These are phyloP conservation scores for Solanum pimpinellifolium DNA, from an alignment of 257 asterid species.

Conservation along the genomic window DNA sequence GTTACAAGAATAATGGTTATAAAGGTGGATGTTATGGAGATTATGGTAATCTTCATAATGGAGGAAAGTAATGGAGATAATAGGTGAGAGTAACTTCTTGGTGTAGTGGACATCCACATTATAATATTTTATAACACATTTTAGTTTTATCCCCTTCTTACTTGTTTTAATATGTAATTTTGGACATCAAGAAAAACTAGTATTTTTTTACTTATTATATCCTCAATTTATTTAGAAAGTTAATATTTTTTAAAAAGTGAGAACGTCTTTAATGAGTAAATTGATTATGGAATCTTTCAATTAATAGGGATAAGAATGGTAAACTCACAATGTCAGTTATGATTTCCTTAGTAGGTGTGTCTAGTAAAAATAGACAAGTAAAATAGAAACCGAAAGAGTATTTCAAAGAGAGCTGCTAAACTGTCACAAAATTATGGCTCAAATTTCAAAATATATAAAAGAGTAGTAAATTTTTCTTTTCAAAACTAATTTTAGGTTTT, in stretches of 20 bases:
- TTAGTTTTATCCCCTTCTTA: no score
- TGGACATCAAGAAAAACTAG: not conserved
- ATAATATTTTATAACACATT: no score
- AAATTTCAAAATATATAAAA: no score
- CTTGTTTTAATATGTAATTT: not conserved
- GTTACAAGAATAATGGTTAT: no score
- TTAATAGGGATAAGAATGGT: no score
- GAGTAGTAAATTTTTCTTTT: not conserved
- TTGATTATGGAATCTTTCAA: not conserved
- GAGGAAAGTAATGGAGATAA: no score
- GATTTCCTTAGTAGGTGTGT: not conserved
- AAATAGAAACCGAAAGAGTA: not conserved
- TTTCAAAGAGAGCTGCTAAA: not conserved
- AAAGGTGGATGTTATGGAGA: no score
- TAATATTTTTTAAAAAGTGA: not conserved
- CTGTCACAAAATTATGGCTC: not conserved
- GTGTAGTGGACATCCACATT: no score
- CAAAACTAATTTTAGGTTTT: not conserved
- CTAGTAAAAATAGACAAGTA: not conserved
- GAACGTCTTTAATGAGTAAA: not conserved
- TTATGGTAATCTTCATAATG: no score
- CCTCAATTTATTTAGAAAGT: not conserved
- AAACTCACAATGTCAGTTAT: not conserved
- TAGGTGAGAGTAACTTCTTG: no score
- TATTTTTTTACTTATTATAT: no score